Evolutionary conservation across 2,329 filamentous ascomycete genomes (phyloP).

Genomic region (Ascochyta lentis): DNA sequence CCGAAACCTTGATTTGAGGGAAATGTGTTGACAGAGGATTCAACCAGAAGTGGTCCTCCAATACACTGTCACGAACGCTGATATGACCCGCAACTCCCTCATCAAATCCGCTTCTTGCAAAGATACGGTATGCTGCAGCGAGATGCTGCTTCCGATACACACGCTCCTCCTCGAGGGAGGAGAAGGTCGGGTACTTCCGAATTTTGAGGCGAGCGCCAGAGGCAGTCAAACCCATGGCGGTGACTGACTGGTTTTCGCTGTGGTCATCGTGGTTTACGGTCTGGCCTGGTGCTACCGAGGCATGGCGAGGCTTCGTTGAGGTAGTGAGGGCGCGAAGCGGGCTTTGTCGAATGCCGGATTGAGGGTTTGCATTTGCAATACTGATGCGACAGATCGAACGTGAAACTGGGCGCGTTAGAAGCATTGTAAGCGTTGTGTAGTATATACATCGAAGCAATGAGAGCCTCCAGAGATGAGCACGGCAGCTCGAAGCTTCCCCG

Average conservation of each 20-base stretch:
- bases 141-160: conserved; percentile 56
- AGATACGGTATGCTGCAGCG: conserved; percentile 53
- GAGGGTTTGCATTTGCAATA: background rate
- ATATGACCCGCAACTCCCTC: conserved; percentile 57
- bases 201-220: conserved; percentile 56
- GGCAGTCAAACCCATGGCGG: conserved; percentile 55
- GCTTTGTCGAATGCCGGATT: no score
- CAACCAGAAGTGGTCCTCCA: conserved; percentile 49
- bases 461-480: background rate
- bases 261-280: conserved; percentile 46
- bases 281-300: conserved; percentile 23
- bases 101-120: conserved; percentile 49
- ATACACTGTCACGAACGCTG: conserved; percentile 47
- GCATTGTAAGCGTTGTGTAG: background rate
- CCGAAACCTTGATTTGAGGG: conserved; percentile 50
- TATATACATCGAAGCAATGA: background rate
- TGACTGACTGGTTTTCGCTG: conserved; percentile 51
- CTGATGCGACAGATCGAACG: background rate
- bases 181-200: conserved; percentile 53
- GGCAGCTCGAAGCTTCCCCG: conserved; percentile 11
- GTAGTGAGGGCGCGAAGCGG: conserved; percentile 19
- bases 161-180: conserved; percentile 50
- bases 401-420: background rate
- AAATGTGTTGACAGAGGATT: conserved; percentile 57
- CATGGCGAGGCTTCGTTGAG: conserved; percentile 20